A percentile compares a stretch with the other conserved stretches of the same genome.
These are phyloP conservation scores for Gelatoporia subvermispora DNA, from an alignment of 768 basidiomycete genomes.

Conservation along the genomic window DNA sequence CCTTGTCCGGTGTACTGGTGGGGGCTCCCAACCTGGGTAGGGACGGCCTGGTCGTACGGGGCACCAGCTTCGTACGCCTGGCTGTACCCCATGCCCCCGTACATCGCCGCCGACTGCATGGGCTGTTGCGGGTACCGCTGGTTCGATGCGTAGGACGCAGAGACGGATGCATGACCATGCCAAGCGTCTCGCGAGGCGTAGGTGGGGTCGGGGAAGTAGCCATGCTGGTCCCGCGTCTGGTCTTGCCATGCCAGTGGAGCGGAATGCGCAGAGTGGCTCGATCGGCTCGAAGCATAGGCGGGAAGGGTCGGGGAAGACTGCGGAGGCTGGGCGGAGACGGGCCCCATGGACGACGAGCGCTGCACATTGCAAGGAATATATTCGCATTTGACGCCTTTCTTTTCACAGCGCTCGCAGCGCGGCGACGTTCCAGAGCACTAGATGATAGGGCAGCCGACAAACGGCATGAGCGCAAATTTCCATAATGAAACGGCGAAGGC, in stretches of 20 bases:
- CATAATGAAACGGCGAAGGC: conserved; percentile 1
- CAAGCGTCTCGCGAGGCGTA: neutral
- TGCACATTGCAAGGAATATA: conserved; percentile 39
- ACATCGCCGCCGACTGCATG: neutral
- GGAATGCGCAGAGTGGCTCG: too few species aligned
- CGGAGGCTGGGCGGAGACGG: too few species aligned
- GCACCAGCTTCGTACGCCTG: neutral
- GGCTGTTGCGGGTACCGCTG: conserved; percentile 1
- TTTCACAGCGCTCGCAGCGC: conserved; percentile 38
- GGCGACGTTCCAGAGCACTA: conserved; percentile 23
- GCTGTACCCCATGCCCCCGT: neutral
- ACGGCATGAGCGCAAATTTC: neutral
- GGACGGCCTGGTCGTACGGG: too few species aligned
- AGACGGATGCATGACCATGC: neutral
- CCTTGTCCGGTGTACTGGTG: neutral
- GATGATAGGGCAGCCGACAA: neutral
- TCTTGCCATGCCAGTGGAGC: too few species aligned
- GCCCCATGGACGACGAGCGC: conserved; percentile 10
- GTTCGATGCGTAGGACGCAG: neutral
- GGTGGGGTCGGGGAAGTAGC: neutral
- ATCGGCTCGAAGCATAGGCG: too few species aligned
- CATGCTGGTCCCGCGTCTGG: neutral
- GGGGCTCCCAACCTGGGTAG: too few species aligned
- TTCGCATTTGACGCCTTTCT: conserved; percentile 32
- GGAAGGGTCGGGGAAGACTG: too few species aligned